Evolutionary conservation across 805 yeast species (phyloP), one percentile per base, ranked within the genome.

Genomic region (Yamadazyma takamatsuzukensis): DNA sequence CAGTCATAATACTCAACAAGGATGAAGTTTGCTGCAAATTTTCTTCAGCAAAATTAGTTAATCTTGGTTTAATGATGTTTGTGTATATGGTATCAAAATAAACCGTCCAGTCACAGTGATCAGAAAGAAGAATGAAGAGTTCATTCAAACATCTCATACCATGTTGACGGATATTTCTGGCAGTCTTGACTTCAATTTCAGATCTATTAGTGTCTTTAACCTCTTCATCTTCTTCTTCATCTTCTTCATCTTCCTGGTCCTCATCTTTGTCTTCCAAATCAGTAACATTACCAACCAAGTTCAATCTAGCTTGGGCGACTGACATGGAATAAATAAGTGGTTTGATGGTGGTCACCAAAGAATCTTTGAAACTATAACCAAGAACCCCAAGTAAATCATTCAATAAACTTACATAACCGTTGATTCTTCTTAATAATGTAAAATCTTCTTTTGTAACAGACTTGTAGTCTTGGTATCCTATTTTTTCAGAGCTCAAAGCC

Each of bases 21-120:
- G 95, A 72, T 0, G 97, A 87, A 0, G 90, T 80, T 47, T 83
- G 87, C 50, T 87, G 94, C 19, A 82, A 63, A 53, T 90, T 93
- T 47, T 83, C 95, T 25, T 61, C 70, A 3, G 81, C 81, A 55
- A 90, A 90, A 9, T 70, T 63, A 1, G 40, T 64, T 45, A 93
- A 64, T 48, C 94, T 74, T 6, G 95, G 88, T 14, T 54, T 47
- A 10, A 90, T 62, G 15, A 87, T 64, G 15, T 62, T 51, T 3
- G 56, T 51, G 48, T 74, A 82, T 9, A 93, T 72, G 2, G 56
- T 45, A 10, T 62, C 61, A 13, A 74, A 67, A 41, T 70, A 70
- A 5, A 49, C 40, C 5, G 39, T 47, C 96, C 96, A 88, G 21
- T 72, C 55, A 33, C 66, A 68, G 2, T 50, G 39, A 0, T 64